Evolutionary conservation across 2,329 filamentous ascomycete genomes (phyloP).

Genomic region (Leptographium flavum): DNA sequence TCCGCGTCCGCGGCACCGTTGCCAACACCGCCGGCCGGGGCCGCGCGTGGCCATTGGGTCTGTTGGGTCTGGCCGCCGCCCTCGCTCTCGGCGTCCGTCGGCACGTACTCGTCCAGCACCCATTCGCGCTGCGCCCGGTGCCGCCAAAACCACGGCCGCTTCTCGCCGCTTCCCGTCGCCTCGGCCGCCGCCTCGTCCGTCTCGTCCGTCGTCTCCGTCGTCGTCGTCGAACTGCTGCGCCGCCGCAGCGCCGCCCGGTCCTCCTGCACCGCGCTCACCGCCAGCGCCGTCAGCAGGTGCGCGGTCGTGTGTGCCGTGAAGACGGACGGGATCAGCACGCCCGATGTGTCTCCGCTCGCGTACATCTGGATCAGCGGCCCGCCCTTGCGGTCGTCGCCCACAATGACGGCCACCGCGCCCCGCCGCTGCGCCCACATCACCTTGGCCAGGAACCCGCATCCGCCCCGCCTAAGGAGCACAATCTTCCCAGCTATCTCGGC

Average conservation of each 20-base stretch:
- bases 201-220: not conserved
- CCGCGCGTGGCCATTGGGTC: not conserved
- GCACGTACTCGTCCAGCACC: slow-evolving; percentile 10
- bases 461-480: slow-evolving; percentile 78
- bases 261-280: slow-evolving; percentile 1
- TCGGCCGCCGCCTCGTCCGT: not conserved
- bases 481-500: slow-evolving; percentile 91
- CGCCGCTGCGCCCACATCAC: slow-evolving; percentile 92
- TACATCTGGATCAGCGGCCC: slow-evolving; percentile 94
- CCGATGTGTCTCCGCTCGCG: slow-evolving; percentile 89
- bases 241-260: not conserved
- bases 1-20: slow-evolving; percentile 27
- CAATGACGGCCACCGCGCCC: slow-evolving; percentile 78
- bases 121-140: slow-evolving; percentile 6
- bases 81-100: not conserved
- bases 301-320: slow-evolving; percentile 94
- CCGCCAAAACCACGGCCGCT: slow-evolving; percentile 6
- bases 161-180: not conserved
- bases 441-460: slow-evolving; percentile 93
- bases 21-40: not conserved
- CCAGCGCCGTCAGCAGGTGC: slow-evolving; percentile 47
- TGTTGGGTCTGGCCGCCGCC: not conserved
- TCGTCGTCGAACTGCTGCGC: too few relatives aligned
- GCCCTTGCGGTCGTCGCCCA: slow-evolving; percentile 83
- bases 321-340: slow-evolving; percentile 82